Base-by-base conservation (phyloP, 768 basidiomycete species). In the Dictyophora rubrovolvata region DNA sequence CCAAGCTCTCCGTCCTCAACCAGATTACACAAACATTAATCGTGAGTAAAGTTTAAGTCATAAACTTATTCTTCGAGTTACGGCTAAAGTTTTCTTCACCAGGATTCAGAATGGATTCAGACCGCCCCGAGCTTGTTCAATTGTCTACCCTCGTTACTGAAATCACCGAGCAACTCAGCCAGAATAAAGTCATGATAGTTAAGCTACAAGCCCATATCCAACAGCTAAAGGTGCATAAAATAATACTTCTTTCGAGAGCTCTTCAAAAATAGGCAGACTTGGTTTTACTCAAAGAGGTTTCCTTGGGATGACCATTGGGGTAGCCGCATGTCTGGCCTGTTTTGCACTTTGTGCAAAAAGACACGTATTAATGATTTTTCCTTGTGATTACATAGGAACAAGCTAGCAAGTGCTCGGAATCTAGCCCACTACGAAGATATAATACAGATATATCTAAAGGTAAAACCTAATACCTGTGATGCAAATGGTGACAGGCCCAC, bases 391-490 rank as follows among this genome's bases (percentile, higher is more conserved):
- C 14, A n/a, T 68, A 91, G 90, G 79, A 78, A n/a, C 86, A 93
- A 70, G 87, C 92, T 17, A 72, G 78, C 0, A 79, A 91, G 65
- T 73, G 79, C 2, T 81, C 82, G 6, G 81, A 85, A 22, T 90
- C 90, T 2, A 90, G 88, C 69, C 78, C 84, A 0, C 74, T 97
- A 46, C 75, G 93, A 63, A 79, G 93, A 42, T 89, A 87, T 70
- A 94, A 95, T 69, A 81, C 84, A 9, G 93, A 97, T 69, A 81
- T 97, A 5, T 82, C 88, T 14, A 84, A 88, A 77, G 89, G 89
- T 87, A 28, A 28, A 28, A 7, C 7, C 28, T 7, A 28, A 7
- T 28, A 28, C 28, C 28, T 9, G 47, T 33, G 48, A 60, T 14
- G 33, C 22, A 12, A 18, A 36, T 51, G n/a, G 20, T 28, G 28